Evolutionary conservation across 2,329 filamentous ascomycete genomes (phyloP), one percentile per base, ranked within the genome.

Genomic region (Aspergillus sp.): DNA sequence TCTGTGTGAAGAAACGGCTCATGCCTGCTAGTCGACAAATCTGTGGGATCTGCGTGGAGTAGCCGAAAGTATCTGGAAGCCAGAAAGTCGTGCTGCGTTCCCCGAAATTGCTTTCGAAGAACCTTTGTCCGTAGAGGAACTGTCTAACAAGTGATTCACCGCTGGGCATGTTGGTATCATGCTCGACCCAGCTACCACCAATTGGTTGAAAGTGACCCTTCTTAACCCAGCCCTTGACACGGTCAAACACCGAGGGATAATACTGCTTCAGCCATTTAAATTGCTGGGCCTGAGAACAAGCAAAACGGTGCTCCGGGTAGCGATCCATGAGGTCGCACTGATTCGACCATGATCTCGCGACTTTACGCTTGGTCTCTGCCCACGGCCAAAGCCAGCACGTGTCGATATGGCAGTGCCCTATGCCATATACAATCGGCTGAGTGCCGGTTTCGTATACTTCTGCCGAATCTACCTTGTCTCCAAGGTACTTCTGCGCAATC

Each of bases 341-440:
- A 72, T 91, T 98, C 1, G 91, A 93, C 95, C 95, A 99, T 9
- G 93, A 97, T 46, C 95, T 86, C 19, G 89, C 93, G 31, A 98
- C 89, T 79, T 99, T 99, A 69, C 95, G 90, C 78, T 96, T 97
- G 0, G 95, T 98, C 79, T 99, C 95, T 9, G 90, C 95, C 85
- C 92, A 99, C 0, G 95, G 95, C 95, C 95, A 99, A 37, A 99
- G 82, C 95, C 95, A 99, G 76, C 93, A 97, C 27, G 90, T 96
- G 76, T 98, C 95, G 65, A 99, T 99, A 75, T 99, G 95, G 67
- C 95, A 99, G 73, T 99, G 91, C 0, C 95, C 95, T 64, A 98
- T 93, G 37, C 87, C 93, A 66, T 86, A 95, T 3, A 98, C 90
- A 58, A 96, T 82, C 1, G 91, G 86, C 35, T 89, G 82, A 24